Evolutionary conservation across 2,329 filamentous ascomycete genomes (phyloP), one percentile per base, ranked within the genome.

Genomic region (Fusarium aywerte): DNA sequence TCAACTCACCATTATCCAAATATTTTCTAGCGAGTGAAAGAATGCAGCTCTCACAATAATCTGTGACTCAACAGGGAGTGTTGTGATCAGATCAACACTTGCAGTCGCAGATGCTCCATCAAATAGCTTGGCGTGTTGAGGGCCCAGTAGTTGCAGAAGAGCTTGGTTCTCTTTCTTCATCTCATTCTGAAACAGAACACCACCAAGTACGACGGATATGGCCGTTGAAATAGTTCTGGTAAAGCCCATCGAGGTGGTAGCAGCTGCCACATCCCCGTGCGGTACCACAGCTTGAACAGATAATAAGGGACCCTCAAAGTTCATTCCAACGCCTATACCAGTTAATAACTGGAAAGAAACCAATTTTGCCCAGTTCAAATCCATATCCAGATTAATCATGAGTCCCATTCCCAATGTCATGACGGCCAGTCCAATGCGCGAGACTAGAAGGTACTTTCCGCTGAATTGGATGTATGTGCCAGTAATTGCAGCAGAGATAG

Each of bases 111-210:
- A 81, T 61, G 79, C 79, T 16, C 87, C 87, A 21, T 84, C 81
- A 15, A 90, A 81, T 10, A 81, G 67, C 1, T 74, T 70, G 0
- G 85, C 85, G 3, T 80, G 76, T 3, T 82, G 70, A 2, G 74
- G 77, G 1, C 83, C 83, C 0, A 90, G 79, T 0, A 80, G 75
- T 16, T 78, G 70, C 13, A 78, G 75, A 40, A 90, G 80, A 13
- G 74, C 68, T 7, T 77, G 67, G 10, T 81, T 79, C 58, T 85
- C 82, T 25, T 77, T 77, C 55, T 84, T 77, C 85, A 91, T 90
- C 45, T 83, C 78, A 72, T 92, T 92, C 73, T 92, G 88, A 77
- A 92, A 92, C 5, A 92, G 81, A 7, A 91, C 89, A 4, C 89
- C 85, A 6, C 90, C 90, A 31, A 92, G 81, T 1, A 92, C 89